A percentile compares a stretch with the other conserved stretches of the same genome.
These are phyloP conservation scores for Aspergillus avenaceus DNA, from an alignment of 495 filamentous ascomycete genomes.

Conservation along the genomic window DNA sequence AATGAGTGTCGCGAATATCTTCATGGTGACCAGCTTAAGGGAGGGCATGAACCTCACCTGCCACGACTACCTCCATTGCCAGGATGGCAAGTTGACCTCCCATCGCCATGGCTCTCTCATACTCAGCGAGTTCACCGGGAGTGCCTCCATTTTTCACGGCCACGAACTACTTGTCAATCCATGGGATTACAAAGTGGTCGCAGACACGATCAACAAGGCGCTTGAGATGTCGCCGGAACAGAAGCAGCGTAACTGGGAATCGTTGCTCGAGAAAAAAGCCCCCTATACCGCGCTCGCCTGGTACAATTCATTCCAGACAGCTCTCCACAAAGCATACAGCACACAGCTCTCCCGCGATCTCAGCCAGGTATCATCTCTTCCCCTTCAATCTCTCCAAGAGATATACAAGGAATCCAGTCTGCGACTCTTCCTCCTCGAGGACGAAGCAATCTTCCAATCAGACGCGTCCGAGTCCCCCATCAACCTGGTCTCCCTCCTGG, in stretches of 20 bases:
- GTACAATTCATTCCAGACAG: slow-evolving; percentile 57
- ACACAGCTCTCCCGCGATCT: slow-evolving; percentile 68
- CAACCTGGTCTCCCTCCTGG: slow-evolving; percentile 62
- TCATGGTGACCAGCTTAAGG: slow-evolving; percentile 83
- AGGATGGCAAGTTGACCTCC: slow-evolving; percentile 62
- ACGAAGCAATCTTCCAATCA: slow-evolving; percentile 71
- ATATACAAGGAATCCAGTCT: slow-evolving; percentile 56
- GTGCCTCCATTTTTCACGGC: slow-evolving; percentile 71
- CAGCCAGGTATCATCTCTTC: slow-evolving; percentile 67
- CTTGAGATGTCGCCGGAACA: slow-evolving; percentile 71
- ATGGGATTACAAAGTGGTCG: slow-evolving; percentile 82
- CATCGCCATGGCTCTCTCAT: slow-evolving; percentile 82
- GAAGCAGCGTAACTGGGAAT: slow-evolving; percentile 64
- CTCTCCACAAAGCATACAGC: slow-evolving; percentile 56
- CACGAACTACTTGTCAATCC: slow-evolving; percentile 75
- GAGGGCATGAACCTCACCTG: slow-evolving; percentile 90
- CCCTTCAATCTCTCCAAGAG: slow-evolving; percentile 50
- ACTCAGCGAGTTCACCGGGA: slow-evolving; percentile 92
- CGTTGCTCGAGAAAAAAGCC: slow-evolving; percentile 64
- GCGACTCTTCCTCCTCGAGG: slow-evolving; percentile 77
- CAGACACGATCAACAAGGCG: slow-evolving; percentile 69
- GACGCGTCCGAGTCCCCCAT: slow-evolving; percentile 56
- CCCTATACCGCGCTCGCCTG: slow-evolving; percentile 72
- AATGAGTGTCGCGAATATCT: slow-evolving; percentile 72
- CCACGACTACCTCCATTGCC: slow-evolving; percentile 83